Evolutionary conservation across 2,329 filamentous ascomycete genomes (phyloP).

Genomic region (Verticillium dahliae): DNA sequence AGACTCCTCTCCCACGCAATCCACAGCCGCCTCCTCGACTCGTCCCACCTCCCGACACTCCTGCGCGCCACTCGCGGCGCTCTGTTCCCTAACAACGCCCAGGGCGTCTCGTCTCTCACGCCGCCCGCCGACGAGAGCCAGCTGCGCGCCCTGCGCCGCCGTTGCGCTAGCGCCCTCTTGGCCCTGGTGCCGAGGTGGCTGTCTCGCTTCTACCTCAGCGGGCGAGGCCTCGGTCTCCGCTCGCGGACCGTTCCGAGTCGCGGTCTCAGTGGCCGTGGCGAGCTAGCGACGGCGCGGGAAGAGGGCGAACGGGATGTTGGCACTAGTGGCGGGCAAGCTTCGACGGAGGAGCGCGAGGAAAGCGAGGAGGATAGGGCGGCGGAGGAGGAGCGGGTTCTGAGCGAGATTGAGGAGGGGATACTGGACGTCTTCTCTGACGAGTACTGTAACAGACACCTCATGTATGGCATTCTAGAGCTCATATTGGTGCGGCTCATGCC

Average conservation of each 20-base stretch:
- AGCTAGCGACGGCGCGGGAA: conserved; percentile 13
- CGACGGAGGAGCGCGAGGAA: conserved; percentile 1
- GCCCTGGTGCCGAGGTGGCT: conserved; percentile 39
- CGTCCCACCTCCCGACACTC: conserved; percentile 57
- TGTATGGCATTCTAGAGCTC: conserved; percentile 77
- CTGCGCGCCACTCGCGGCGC: conserved; percentile 67
- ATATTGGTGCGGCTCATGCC: conserved; percentile 77
- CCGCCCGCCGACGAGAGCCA: conserved; percentile 55
- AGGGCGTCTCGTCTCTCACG: conserved; percentile 55
- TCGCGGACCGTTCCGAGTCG: conserved; percentile 12
- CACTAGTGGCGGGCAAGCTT: conserved; percentile 9
- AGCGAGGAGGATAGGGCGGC: conserved; percentile 12
- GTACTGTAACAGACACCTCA: conserved; percentile 88
- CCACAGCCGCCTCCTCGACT: conserved; percentile 51
- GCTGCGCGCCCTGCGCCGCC: conserved; percentile 54
- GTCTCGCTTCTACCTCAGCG: conserved; percentile 44
- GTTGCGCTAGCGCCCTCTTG: conserved; percentile 57
- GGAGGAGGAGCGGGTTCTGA: conserved; percentile 42
- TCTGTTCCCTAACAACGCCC: conserved; percentile 80
- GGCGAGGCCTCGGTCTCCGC: conserved; percentile 23
- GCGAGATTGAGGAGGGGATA: conserved; percentile 55
- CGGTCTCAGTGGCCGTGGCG: conserved; percentile 15
- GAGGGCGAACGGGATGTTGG: not conserved
- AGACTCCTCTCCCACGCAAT: conserved; percentile 56
- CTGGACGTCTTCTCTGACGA: conserved; percentile 71